phyloP scores from a whole-genome alignment of 257 asterid genomes.

The Solanum clarkiae region DNA sequence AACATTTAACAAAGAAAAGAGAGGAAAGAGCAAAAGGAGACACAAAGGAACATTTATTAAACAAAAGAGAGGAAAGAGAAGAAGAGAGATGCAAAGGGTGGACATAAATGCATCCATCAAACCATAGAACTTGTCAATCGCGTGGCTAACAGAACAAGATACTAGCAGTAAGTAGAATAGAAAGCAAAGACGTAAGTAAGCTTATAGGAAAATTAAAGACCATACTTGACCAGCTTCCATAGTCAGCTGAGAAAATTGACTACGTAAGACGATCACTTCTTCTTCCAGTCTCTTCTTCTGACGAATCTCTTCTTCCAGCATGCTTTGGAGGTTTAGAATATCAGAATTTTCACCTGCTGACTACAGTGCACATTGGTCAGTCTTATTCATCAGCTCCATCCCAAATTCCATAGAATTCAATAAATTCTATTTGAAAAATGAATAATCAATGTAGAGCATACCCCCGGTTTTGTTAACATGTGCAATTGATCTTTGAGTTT shows the following conservation, averaged over 20 bases:
- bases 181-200: background rate
- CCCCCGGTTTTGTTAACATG: constrained; percentile 44
- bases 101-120: background rate
- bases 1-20: background rate
- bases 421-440: background rate
- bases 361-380: constrained; percentile 31
- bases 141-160: background rate
- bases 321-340: constrained; percentile 44
- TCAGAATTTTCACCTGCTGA: constrained; percentile 57
- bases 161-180: background rate
- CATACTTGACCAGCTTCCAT: constrained; percentile 66
- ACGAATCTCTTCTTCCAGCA: constrained; percentile 68
- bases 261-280: constrained; percentile 66
- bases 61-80: background rate
- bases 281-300: constrained; percentile 89
- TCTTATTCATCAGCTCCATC: constrained; percentile 12
- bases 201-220: background rate
- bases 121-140: background rate
- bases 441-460: constrained; percentile 13
- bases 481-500: constrained; percentile 44
- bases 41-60: background rate
- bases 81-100: background rate
- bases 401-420: constrained; percentile 3
- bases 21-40: background rate
- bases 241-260: constrained; percentile 61